Evolutionary conservation across 1,284 basidiomycete genomes (phyloP).

Genomic region (Baeospora myosura): DNA sequence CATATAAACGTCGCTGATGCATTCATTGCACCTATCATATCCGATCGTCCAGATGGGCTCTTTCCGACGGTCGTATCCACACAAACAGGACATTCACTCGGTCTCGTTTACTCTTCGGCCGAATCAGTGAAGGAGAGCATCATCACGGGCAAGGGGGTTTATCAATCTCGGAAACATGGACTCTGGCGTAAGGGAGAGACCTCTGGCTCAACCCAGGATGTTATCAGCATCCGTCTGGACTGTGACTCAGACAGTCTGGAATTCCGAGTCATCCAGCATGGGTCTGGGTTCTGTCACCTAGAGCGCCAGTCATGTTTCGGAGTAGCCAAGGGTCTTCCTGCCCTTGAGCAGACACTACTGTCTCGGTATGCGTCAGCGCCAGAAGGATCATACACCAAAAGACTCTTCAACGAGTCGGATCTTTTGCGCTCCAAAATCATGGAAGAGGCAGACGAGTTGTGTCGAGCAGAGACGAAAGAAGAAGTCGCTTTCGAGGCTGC

Average conservation of each 20-base stretch:
- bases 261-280: slow-evolving; percentile 88
- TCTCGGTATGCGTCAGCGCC: slow-evolving; percentile 74
- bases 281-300: slow-evolving; percentile 91
- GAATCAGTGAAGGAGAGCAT: slow-evolving; percentile 88
- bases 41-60: slow-evolving; percentile 89
- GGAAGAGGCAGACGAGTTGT: slow-evolving; percentile 97
- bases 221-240: slow-evolving; percentile 80
- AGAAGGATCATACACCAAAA: slow-evolving; percentile 86
- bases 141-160: slow-evolving; percentile 84
- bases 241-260: slow-evolving; percentile 93
- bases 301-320: slow-evolving; percentile 85
- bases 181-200: slow-evolving; percentile 98
- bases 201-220: slow-evolving; percentile 87
- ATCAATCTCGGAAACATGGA: slow-evolving; percentile 94
- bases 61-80: slow-evolving; percentile 89
- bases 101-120: slow-evolving; percentile 94
- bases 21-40: slow-evolving; percentile 75
- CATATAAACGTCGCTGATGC: slow-evolving; percentile 78
- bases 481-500: slow-evolving; percentile 96
- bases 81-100: slow-evolving; percentile 70
- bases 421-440: slow-evolving; percentile 90
- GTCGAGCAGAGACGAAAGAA: slow-evolving; percentile 73
- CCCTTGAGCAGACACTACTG: slow-evolving; percentile 77
- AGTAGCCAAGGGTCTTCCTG: slow-evolving; percentile 66
- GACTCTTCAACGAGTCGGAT: slow-evolving; percentile 79